These are phyloP conservation scores for Polygonum maritimum DNA, from an alignment of 148 eudicot genomes.

Conservation along the genomic window DNA sequence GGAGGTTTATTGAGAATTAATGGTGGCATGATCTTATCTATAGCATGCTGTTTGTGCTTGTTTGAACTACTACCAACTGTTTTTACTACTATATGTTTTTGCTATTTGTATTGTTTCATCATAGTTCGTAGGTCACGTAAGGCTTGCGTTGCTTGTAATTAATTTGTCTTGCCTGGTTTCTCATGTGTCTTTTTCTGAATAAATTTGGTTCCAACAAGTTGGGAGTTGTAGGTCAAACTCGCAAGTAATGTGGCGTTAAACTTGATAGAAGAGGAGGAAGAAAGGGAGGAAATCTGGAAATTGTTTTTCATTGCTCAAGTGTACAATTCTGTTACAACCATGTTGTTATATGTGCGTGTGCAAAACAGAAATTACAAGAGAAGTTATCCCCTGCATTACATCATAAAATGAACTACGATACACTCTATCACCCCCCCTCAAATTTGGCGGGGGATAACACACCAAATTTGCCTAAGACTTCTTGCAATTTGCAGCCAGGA, in stretches of 20 bases:
- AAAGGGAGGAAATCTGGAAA: too few species aligned
- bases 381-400: too few species aligned
- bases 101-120: not conserved
- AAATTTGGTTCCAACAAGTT: not conserved
- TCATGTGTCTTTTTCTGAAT: not conserved
- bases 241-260: not conserved
- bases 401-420: not conserved
- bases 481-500: too few species aligned
- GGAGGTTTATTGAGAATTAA: not conserved
- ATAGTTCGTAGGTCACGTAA: not conserved
- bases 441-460: too few species aligned
- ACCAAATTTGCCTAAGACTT: too few species aligned
- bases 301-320: too few species aligned
- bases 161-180: not conserved
- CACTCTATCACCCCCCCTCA: too few species aligned
- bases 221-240: not conserved
- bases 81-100: not conserved
- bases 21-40: not conserved
- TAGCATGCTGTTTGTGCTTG: constrained; percentile 2
- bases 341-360: too few species aligned
- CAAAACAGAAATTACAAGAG: too few species aligned
- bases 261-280: not conserved
- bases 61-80: constrained; percentile 1
- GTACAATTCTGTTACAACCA: too few species aligned
- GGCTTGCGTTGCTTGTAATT: constrained; percentile 1